Conservation (phyloP, 2,329 filamentous ascomycete genomes). For the Myotisia sp. region DNA sequence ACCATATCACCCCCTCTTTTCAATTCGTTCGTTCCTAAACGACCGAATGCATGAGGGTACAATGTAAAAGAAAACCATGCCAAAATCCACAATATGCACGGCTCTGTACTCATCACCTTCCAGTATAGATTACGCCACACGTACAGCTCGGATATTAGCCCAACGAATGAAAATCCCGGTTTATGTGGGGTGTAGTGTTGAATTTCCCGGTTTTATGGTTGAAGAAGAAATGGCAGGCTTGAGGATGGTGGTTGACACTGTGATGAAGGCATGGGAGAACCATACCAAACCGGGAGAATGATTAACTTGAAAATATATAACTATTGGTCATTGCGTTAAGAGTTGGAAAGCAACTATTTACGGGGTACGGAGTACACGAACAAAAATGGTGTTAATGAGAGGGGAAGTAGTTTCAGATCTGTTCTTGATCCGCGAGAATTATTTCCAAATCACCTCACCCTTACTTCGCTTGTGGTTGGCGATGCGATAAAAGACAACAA, state of each 20-base stretch:
- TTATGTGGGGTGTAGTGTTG: constrained; percentile 85
- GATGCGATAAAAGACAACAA: no score
- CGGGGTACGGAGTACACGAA: no score
- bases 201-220: constrained; percentile 62
- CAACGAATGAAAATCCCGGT: constrained; percentile 56
- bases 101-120: constrained; percentile 58
- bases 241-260: constrained; percentile 55
- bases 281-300: constrained; percentile 1
- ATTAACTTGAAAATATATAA: neutral
- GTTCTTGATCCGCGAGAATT: no score
- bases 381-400: no score
- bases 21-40: no score
- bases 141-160: constrained; percentile 72
- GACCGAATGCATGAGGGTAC: neutral
- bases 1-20: no score
- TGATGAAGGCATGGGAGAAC: constrained; percentile 38
- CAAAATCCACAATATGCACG: constrained; percentile 52
- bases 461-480: no score
- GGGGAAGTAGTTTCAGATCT: no score
- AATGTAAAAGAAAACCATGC: constrained; percentile 24
- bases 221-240: constrained; percentile 94
- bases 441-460: no score
- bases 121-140: constrained; percentile 73
- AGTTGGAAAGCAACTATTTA: no score
- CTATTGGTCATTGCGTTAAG: no score